These are phyloP conservation scores for Hyaloperonospora arabidopsidis DNA, from an alignment of 352 stramenopile species.

Conservation along the genomic window DNA sequence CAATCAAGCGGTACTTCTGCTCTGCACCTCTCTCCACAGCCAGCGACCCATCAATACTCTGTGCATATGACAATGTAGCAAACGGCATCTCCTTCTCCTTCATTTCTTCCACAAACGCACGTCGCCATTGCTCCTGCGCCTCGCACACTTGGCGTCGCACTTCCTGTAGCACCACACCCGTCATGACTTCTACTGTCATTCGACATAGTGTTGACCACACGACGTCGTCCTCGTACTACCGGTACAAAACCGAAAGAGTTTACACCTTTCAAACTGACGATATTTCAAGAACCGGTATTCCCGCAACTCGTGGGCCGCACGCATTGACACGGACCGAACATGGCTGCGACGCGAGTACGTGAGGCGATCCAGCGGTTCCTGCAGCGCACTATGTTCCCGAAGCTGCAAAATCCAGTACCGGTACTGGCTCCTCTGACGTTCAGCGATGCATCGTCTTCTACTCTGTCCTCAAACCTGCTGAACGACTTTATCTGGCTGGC, in stretches of 20 bases:
- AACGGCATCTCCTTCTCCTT: constrained; percentile 20
- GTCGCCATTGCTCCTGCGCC: constrained; percentile 23
- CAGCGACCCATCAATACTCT: constrained; percentile 86
- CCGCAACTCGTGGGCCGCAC: too few relatives aligned
- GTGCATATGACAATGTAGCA: constrained; percentile 83
- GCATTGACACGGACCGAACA: constrained; percentile 24
- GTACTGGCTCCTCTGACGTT: constrained; percentile 23
- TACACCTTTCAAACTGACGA: too few relatives aligned
- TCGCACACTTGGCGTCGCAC: constrained; percentile 26
- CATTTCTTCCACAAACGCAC: neutral
- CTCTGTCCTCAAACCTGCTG: constrained; percentile 43
- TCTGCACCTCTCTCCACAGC: constrained; percentile 44
- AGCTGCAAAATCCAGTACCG: constrained; percentile 27
- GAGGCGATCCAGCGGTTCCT: constrained; percentile 63
- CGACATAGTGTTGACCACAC: too few relatives aligned
- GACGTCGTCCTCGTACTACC: too few relatives aligned
- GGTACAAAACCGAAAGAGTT: too few relatives aligned
- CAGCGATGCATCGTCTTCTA: constrained; percentile 24
- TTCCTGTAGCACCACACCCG: constrained; percentile 15
- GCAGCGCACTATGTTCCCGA: constrained; percentile 41
- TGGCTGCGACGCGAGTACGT: constrained; percentile 57
- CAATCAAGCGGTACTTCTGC: neutral
- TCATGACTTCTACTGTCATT: constrained; percentile 2
- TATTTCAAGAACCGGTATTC: too few relatives aligned
- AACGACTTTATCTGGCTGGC: constrained; percentile 74